phyloP scores from a whole-genome alignment of 805 yeast species.

The Ogataea corticis region DNA sequence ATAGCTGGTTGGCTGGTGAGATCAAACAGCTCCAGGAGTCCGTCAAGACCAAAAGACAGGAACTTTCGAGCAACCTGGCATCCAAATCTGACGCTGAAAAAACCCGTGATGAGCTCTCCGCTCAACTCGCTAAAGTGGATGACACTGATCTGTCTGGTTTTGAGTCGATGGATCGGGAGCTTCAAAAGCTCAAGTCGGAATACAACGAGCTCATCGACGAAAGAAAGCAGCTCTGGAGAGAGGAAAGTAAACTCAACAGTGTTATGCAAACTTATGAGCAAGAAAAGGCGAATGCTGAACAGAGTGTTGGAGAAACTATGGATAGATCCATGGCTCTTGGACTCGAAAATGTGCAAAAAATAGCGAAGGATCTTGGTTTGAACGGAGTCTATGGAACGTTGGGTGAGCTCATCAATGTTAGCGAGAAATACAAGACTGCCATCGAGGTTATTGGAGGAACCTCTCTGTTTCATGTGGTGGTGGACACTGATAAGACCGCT shows the following conservation, averaged over 20 bases:
- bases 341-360: constrained; percentile 63
- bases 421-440: constrained; percentile 80
- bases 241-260: constrained; percentile 66
- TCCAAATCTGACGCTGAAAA: constrained; percentile 32
- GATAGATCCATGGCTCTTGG: constrained; percentile 71
- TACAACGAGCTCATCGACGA: constrained; percentile 56
- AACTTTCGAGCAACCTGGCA: constrained; percentile 8
- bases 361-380: constrained; percentile 59
- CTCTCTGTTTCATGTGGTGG: constrained; percentile 84
- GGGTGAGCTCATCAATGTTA: constrained; percentile 79
- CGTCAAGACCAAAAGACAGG: constrained; percentile 14
- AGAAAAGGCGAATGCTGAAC: constrained; percentile 57
- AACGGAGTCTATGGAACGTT: constrained; percentile 77
- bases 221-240: constrained; percentile 76
- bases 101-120: constrained; percentile 37
- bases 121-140: constrained; percentile 12
- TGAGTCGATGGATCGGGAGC: constrained; percentile 31
- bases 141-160: constrained; percentile 25
- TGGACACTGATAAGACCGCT: constrained; percentile 85
- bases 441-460: constrained; percentile 89
- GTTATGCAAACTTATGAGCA: constrained; percentile 53
- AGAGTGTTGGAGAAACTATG: constrained; percentile 70
- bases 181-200: constrained; percentile 38
- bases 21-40: constrained; percentile 38
- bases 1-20: constrained; percentile 62